Evolutionary conservation across 2,329 filamentous ascomycete species (phyloP), one percentile per base, ranked within the genome.

Genomic region (Aspergillus fijiensis): DNA sequence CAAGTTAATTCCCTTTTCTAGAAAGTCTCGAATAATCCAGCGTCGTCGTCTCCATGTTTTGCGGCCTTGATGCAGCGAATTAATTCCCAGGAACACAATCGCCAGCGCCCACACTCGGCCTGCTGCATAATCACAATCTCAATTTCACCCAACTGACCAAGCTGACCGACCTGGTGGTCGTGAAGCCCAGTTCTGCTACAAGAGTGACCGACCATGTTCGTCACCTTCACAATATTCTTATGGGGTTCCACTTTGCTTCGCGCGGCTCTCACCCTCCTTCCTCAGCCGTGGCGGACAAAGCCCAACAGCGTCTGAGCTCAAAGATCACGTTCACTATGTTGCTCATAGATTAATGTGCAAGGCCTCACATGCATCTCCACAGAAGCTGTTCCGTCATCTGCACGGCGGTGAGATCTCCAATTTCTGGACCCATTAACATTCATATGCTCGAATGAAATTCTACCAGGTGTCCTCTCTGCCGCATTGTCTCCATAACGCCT

Each of bases 391-490:
- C 39, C 39, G 39, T 45, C 39, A 39, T 48, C 51, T 27, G 29
- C 54, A 51, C 29, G 48, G 54, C 55, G 55, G 48, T 57, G 33
- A 51, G 47, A 39, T 19, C 45, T 35, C 39, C 33, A 35, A 23
- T 27, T 27, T 49, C 51, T 47, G 31, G 61, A 54, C 48, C 59
- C 56, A 60, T 58, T 33, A 7, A 14, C 21, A 25, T 58, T 39
- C 11, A 14, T 25, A 25, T 55, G 54, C 59, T 59, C 63, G 51
- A 63, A 63, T 64, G 51, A 55, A 33, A 61, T 56, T 39, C 9
- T 16, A 48, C 47, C 63, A 65, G 62, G 61, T 64, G 63, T 50
- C 60, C 29, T 19, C 47, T 52, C 16, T 52, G 54, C 62, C 61
- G 60, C 58, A 50, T 47, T 23, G 31, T 55, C 56, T 60, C 57